These are phyloP conservation scores for Boletus semigastroideus DNA, from an alignment of 1,284 basidiomycete genomes.

Conservation along the genomic window DNA sequence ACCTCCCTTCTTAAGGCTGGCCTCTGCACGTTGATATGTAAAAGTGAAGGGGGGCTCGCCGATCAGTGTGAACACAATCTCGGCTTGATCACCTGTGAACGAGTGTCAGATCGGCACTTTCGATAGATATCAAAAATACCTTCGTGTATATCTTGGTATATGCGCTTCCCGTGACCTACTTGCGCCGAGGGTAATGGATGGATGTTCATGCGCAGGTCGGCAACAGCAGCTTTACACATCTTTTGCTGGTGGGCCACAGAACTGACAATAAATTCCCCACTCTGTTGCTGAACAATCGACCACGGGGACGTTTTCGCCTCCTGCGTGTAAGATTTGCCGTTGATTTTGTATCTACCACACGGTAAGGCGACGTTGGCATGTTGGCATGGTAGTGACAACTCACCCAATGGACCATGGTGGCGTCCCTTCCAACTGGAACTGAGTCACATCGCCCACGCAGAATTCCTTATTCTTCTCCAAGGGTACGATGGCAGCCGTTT, in stretches of 20 bases:
- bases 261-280: constrained; percentile 80
- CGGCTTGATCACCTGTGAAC: constrained; percentile 78
- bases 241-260: constrained; percentile 91
- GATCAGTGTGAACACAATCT: constrained; percentile 85
- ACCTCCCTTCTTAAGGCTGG: constrained; percentile 59
- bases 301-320: constrained; percentile 81
- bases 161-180: constrained; percentile 80
- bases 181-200: constrained; percentile 86
- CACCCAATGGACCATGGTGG: constrained; percentile 95
- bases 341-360: constrained; percentile 71
- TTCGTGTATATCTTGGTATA: constrained; percentile 87
- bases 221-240: constrained; percentile 79
- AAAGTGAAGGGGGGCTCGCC: constrained; percentile 96
- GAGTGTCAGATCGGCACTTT: constrained; percentile 3
- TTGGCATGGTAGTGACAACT: constrained; percentile 25
- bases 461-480: constrained; percentile 78
- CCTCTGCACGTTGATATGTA: constrained; percentile 83
- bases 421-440: constrained; percentile 92
- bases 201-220: constrained; percentile 75
- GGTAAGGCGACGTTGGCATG: constrained; percentile 1
- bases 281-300: constrained; percentile 76
- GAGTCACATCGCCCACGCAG: constrained; percentile 89
- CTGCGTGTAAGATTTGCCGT: constrained; percentile 73
- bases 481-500: constrained; percentile 90
- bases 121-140: constrained; percentile 40